Evolutionary conservation across 805 yeast genomes (phyloP).

Genomic region (Pichia thaimueangensis): DNA sequence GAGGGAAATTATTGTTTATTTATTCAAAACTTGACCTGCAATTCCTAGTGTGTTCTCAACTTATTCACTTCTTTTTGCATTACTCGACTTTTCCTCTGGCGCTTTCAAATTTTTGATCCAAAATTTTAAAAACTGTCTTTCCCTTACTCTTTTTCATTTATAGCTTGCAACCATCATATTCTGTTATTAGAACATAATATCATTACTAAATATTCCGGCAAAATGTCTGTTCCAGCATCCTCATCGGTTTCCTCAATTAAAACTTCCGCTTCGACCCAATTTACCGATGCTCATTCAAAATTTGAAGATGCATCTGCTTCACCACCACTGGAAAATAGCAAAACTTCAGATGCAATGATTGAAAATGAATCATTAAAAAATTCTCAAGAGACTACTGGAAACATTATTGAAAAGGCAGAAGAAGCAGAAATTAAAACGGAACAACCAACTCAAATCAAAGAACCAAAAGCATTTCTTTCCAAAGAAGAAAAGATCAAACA

Average conservation of each 20-base stretch:
- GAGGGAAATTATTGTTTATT: no score
- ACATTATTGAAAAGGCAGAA: no score
- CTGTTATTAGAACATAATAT: no score
- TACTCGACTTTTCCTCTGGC: no score
- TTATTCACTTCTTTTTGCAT: no score
- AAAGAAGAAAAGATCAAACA: constrained; percentile 8
- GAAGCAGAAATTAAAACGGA: neutral
- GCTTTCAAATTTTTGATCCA: no score
- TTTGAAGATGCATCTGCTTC: constrained; percentile 2
- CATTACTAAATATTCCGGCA: no score
- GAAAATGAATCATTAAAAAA: neutral
- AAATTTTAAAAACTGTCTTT: no score
- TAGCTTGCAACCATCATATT: no score
- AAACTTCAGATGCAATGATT: neutral
- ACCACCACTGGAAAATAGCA: neutral
- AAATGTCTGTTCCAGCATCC: constrained; percentile 8
- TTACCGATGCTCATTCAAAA: constrained; percentile 17
- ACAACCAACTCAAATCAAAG: constrained; percentile 7
- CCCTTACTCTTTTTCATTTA: no score
- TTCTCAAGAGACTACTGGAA: neutral
- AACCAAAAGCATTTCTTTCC: constrained; percentile 10
- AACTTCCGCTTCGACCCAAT: constrained; percentile 15
- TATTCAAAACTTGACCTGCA: no score
- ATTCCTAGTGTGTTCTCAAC: no score
- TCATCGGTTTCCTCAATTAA: constrained; percentile 13